A percentile compares a stretch with the other conserved stretches of the same genome.
Evolutionary conservation across 331 rosid species (phyloP).

Genomic region (Saraca asoca): DNA sequence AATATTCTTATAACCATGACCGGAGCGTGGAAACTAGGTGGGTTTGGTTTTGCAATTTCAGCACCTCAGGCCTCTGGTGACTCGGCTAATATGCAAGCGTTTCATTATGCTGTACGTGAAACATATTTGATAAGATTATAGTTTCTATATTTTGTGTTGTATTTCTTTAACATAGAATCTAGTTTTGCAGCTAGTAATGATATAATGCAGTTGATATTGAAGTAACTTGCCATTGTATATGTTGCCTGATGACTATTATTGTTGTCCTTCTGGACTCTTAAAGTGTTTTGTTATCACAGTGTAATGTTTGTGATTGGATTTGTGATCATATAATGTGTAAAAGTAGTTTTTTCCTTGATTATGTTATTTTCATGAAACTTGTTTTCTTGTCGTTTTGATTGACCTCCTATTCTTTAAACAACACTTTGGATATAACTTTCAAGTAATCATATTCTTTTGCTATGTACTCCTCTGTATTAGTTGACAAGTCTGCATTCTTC

Average conservation of each 20-base stretch:
- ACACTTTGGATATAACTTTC: conserved; percentile 1
- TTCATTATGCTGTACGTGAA: conserved; percentile 90
- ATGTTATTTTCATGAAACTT: conserved; percentile 22
- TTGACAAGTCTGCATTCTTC: neutral
- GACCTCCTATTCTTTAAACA: conserved; percentile 6
- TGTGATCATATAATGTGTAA: neutral
- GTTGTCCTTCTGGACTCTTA: neutral
- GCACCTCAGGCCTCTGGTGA: conserved; percentile 62
- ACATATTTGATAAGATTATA: conserved; percentile 27
- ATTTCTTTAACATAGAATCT: conserved; percentile 1
- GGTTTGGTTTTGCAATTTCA: conserved; percentile 89
- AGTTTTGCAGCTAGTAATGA: neutral
- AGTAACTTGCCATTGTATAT: neutral
- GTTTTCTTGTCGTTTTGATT: conserved; percentile 15
- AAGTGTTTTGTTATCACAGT: conserved; percentile 7
- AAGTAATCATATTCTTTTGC: conserved; percentile 4
- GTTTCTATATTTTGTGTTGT: neutral
- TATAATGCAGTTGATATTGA: neutral
- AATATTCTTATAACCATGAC: conserved; percentile 87
- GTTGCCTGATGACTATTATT: neutral
- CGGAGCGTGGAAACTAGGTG: conserved; percentile 99
- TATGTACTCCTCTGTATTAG: conserved; percentile 21
- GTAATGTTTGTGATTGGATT: neutral
- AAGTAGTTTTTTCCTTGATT: conserved; percentile 14
- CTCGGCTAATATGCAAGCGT: conserved; percentile 60